Evolutionary conservation across 2,329 filamentous ascomycete species (phyloP).

Genomic region (Chaetomiaceae sp.): DNA sequence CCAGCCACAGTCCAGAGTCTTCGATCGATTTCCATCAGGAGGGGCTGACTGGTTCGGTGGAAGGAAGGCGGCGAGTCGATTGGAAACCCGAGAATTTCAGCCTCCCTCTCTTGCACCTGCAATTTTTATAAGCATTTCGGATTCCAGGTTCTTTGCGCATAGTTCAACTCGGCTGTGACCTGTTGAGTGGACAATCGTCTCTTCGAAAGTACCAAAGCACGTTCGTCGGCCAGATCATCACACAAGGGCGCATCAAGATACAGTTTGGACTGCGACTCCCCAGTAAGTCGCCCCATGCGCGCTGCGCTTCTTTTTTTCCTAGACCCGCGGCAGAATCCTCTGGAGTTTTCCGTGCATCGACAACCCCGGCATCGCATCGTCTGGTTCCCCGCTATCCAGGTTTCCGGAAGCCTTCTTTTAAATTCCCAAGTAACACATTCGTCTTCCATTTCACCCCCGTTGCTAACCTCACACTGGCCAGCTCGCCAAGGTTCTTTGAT

Average conservation of each 20-base stretch:
- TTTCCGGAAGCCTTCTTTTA: background rate
- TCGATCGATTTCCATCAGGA: conserved; percentile 30
- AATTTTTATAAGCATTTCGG: conserved; percentile 23
- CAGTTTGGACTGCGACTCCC: background rate
- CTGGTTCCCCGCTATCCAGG: background rate
- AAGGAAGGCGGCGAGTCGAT: conserved; percentile 27
- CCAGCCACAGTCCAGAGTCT: conserved; percentile 29
- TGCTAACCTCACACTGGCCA: background rate
- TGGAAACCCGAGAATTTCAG: conserved; percentile 27
- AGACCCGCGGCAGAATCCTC: conserved; percentile 11
- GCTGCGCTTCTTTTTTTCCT: background rate
- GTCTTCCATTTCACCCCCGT: background rate
- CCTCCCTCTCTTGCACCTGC: conserved; percentile 21
- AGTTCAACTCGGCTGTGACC: conserved; percentile 10
- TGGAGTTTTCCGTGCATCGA: conserved; percentile 5
- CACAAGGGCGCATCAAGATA: background rate
- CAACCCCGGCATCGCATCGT: background rate
- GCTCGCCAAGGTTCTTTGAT: background rate
- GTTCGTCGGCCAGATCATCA: background rate
- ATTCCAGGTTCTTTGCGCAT: conserved; percentile 2
- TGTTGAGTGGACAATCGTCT: conserved; percentile 10
- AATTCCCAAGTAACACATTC: background rate
- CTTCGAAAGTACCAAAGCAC: background rate
- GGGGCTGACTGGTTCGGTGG: conserved; percentile 26
- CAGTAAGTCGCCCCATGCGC: conserved; percentile 2